phyloP scores from a whole-genome alignment of 2,329 filamentous ascomycete genomes.

The Colletotrichum sp. region DNA sequence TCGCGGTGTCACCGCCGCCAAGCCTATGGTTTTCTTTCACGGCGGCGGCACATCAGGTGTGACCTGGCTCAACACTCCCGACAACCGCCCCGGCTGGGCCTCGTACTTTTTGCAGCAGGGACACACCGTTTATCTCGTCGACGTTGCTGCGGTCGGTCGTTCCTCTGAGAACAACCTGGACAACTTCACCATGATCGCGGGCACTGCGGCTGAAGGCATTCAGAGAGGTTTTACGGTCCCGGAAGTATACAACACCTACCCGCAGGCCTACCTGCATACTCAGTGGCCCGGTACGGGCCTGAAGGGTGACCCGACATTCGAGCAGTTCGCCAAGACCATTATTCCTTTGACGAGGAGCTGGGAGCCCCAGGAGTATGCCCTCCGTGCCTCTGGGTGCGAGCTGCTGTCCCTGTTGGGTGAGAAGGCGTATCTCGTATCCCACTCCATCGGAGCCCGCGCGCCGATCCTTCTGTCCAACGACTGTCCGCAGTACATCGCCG shows the following conservation, averaged over 20 bases:
- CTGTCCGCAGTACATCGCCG: slow-evolving; percentile 29
- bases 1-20: neutral
- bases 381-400: slow-evolving; percentile 31
- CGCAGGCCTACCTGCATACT: slow-evolving; percentile 31
- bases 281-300: slow-evolving; percentile 42
- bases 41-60: slow-evolving; percentile 12
- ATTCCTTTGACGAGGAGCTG: slow-evolving; percentile 31
- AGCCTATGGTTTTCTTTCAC: slow-evolving; percentile 17
- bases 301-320: slow-evolving; percentile 30
- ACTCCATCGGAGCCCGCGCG: slow-evolving; percentile 28
- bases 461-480: slow-evolving; percentile 28
- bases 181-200: slow-evolving; percentile 19
- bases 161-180: slow-evolving; percentile 31
- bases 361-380: slow-evolving; percentile 29
- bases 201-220: slow-evolving; percentile 22
- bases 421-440: slow-evolving; percentile 33
- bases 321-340: slow-evolving; percentile 32
- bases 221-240: slow-evolving; percentile 38
- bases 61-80: slow-evolving; percentile 49
- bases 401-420: slow-evolving; percentile 31
- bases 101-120: slow-evolving; percentile 46
- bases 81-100: slow-evolving; percentile 50
- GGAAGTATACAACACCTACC: slow-evolving; percentile 24
- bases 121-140: slow-evolving; percentile 47
- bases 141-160: slow-evolving; percentile 45